Percentiles rank a stretch among this genome's conserved stretches.
Conservation (phyloP, 148 eudicot species). For the Heliamphora exappendiculata region DNA sequence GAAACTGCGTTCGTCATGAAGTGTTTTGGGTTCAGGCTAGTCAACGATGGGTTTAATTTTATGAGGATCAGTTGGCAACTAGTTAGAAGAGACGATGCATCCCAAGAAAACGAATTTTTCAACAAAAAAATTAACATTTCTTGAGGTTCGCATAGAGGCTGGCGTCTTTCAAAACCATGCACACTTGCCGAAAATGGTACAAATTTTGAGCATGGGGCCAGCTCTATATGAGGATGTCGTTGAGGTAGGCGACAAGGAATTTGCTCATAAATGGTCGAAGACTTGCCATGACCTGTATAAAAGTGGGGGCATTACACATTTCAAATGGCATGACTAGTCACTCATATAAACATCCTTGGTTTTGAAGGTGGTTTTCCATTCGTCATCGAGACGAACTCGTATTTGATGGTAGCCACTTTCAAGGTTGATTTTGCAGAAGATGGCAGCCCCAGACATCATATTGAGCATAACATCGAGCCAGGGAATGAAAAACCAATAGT, state of each 20-base stretch:
- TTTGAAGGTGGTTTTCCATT: neutral
- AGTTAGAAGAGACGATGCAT: neutral
- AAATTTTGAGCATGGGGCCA: neutral
- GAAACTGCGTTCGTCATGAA: neutral
- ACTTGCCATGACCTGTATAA: no score
- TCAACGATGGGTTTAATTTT: neutral
- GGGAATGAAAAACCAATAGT: neutral
- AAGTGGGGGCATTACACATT: neutral
- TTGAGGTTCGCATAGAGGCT: neutral
- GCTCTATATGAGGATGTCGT: neutral
- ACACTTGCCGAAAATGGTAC: neutral
- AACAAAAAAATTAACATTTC: no score
- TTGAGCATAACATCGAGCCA: neutral
- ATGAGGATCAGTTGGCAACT: neutral
- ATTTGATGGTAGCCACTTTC: neutral
- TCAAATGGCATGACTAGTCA: neutral
- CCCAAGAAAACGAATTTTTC: neutral
- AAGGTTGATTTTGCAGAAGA: neutral
- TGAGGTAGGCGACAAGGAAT: neutral
- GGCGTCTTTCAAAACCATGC: neutral
- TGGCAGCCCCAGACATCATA: neutral
- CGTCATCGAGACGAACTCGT: neutral
- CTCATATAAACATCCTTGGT: neutral
- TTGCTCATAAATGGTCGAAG: neutral
- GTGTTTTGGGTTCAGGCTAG: neutral